Base-by-base conservation (phyloP, 148 eudicot genomes). In the Silene conica region DNA sequence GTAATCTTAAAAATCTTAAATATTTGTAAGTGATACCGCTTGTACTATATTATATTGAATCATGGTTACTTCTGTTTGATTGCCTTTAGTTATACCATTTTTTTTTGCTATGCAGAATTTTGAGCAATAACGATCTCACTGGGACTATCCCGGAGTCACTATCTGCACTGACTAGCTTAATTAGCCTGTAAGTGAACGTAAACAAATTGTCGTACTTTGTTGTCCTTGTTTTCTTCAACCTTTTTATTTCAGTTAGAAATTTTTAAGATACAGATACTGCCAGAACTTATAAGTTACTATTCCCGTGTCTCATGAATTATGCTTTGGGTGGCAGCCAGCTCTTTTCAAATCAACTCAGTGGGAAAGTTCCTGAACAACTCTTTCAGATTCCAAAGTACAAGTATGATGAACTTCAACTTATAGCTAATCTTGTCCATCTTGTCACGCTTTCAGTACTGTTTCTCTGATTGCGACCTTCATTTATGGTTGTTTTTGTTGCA, bases 81-180 rank as follows among this genome's bases (percentile, higher is more conserved):
- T 71, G 46, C 57, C 63, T 60, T 55, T 43, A 57, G 38, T 56
- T 58, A 38, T 38, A 63, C 38, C 22, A 19, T 71, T 25, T 56
- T 75, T 56, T 23, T 6, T 79, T 9, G 18, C 5, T 46, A 14
- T 23, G 84, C 86, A 94, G 98, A 92, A 69, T 81, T 80, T 76
- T 94, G 82, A 90, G 79, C 83, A 77, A 82, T 77, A 94, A 94
- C 83, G 84, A 86, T 77, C 87, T 94, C 66, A 83, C 89, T 21
- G 98, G 98, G 74, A 57, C 85, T 15, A 83, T 94, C 79, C 98
- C 98, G 7, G 85, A 73, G 72, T 92, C 98, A 7, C 86, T 94
- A 55, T 85, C 88, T 43, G 68, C 72, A 45, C 97, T 94, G 74
- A 23, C 83, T 67, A 83, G 72, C 81, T 82, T 94, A 87, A 82